These are phyloP conservation scores for Magnusiomyces tetraspermus DNA, from an alignment of 1,139 yeast species.

Conservation along the genomic window DNA sequence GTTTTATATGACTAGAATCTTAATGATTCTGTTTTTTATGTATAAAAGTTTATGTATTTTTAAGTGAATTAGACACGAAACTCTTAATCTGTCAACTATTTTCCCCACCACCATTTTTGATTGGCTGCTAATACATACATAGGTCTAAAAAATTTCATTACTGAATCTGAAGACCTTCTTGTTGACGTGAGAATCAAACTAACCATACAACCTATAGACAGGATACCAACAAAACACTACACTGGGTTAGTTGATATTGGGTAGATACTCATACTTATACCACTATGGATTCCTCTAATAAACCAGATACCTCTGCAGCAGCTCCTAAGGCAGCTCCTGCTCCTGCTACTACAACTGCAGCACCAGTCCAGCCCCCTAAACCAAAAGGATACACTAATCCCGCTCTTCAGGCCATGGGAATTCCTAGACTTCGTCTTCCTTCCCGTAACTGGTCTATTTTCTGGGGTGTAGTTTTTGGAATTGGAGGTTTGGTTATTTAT, in stretches of 20 bases:
- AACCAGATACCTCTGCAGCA: neutral
- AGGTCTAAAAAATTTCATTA: too few relatives aligned
- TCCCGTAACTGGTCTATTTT: slow-evolving; percentile 90
- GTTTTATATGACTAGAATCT: too few relatives aligned
- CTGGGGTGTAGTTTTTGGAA: slow-evolving; percentile 57
- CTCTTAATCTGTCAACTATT: too few relatives aligned
- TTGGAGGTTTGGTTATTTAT: slow-evolving; percentile 66
- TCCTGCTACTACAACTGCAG: neutral
- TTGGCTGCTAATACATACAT: too few relatives aligned
- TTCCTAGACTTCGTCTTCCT: slow-evolving; percentile 68
- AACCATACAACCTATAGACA: too few relatives aligned
- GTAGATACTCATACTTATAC: neutral
- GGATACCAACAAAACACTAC: neutral
- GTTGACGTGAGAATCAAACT: too few relatives aligned
- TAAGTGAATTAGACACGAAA: too few relatives aligned
- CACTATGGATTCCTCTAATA: neutral
- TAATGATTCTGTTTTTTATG: too few relatives aligned
- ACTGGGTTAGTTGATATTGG: neutral
- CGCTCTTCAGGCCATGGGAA: slow-evolving; percentile 81
- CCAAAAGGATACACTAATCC: slow-evolving; percentile 65
- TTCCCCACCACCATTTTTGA: too few relatives aligned
- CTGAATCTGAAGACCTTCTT: too few relatives aligned
- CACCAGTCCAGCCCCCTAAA: slow-evolving; percentile 14
- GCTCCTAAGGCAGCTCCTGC: neutral
- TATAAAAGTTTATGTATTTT: too few relatives aligned